Evolutionary conservation across 2,329 filamentous ascomycete genomes (phyloP).

Genomic region (Fusarium camptoceras): DNA sequence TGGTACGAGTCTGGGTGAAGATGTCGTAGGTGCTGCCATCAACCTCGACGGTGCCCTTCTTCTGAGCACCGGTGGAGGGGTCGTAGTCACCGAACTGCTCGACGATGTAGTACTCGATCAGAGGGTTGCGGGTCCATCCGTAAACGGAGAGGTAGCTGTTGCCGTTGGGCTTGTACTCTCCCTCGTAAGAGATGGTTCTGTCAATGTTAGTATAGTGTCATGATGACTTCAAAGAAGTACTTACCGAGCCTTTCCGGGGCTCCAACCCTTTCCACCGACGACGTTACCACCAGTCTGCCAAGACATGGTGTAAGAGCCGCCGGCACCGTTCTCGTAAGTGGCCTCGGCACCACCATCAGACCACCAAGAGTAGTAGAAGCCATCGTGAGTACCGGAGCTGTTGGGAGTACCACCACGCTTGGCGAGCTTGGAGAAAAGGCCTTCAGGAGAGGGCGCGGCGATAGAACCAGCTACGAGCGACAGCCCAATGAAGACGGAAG

Average conservation of each 20-base stretch:
- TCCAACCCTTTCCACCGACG: conserved; percentile 47
- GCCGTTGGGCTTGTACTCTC: conserved; percentile 50
- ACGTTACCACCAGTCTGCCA: conserved; percentile 54
- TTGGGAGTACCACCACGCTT: conserved; percentile 51
- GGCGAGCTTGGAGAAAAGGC: conserved; percentile 46
- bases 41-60: conserved; percentile 49
- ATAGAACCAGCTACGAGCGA: conserved; percentile 40
- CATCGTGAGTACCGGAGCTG: conserved; percentile 52
- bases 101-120: conserved; percentile 55
- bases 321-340: conserved; percentile 58
- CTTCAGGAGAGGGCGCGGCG: conserved; percentile 31
- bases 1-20: conserved; percentile 51
- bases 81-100: conserved; percentile 51
- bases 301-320: conserved; percentile 57
- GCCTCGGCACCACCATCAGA: conserved; percentile 58
- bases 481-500: conserved; percentile 44
- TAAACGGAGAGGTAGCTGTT: conserved; percentile 55
- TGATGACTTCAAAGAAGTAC: conserved; percentile 42
- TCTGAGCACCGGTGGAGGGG: conserved; percentile 50
- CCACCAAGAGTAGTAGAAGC: conserved; percentile 62
- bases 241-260: conserved; percentile 49
- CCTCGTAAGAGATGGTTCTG: conserved; percentile 46
- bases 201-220: background rate
- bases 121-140: conserved; percentile 54
- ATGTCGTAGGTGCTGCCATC: conserved; percentile 56